Percentiles rank a stretch among this genome's conserved stretches.
phyloP scores from a whole-genome alignment of 1,284 basidiomycete genomes.

The Mycena sp. region DNA sequence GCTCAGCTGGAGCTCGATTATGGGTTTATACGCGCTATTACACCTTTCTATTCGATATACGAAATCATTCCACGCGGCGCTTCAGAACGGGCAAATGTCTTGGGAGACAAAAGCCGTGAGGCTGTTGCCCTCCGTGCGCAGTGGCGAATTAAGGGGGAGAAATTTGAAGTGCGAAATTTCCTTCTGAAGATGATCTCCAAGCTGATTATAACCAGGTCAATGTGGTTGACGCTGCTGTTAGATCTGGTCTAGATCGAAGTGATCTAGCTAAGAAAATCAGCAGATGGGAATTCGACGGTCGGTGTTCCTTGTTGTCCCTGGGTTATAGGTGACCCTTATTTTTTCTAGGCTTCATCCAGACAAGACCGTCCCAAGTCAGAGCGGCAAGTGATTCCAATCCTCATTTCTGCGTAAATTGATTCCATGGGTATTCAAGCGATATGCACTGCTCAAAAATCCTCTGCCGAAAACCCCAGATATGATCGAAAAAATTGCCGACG shows the following conservation, averaged over 20 bases:
- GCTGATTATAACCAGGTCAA: constrained; percentile 44
- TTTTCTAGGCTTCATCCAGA: constrained; percentile 42
- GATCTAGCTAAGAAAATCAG: constrained; percentile 49
- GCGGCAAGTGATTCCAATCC: constrained; percentile 40
- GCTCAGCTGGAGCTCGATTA: constrained; percentile 61
- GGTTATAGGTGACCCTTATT: neutral
- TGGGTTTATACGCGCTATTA: constrained; percentile 53
- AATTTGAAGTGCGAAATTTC: constrained; percentile 39
- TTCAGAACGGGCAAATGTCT: constrained; percentile 43
- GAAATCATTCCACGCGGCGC: constrained; percentile 44
- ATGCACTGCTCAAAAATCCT: constrained; percentile 45
- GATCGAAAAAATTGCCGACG: constrained; percentile 47
- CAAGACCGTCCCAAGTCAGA: constrained; percentile 54
- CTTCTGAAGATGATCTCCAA: neutral
- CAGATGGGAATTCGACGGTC: constrained; percentile 48
- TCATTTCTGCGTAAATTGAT: neutral
- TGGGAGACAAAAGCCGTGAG: constrained; percentile 43
- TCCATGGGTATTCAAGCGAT: constrained; percentile 44
- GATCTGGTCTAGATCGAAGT: constrained; percentile 43
- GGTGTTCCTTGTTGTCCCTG: neutral
- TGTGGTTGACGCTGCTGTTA: constrained; percentile 42
- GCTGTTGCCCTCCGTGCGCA: constrained; percentile 47
- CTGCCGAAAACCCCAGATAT: constrained; percentile 48
- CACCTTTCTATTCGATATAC: constrained; percentile 57
- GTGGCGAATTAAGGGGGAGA: constrained; percentile 43